A percentile compares a stretch with the other conserved stretches of the same genome.
Evolutionary conservation across 2,329 filamentous ascomycete genomes (phyloP).

Genomic region (Verticillium zaregamsianum): DNA sequence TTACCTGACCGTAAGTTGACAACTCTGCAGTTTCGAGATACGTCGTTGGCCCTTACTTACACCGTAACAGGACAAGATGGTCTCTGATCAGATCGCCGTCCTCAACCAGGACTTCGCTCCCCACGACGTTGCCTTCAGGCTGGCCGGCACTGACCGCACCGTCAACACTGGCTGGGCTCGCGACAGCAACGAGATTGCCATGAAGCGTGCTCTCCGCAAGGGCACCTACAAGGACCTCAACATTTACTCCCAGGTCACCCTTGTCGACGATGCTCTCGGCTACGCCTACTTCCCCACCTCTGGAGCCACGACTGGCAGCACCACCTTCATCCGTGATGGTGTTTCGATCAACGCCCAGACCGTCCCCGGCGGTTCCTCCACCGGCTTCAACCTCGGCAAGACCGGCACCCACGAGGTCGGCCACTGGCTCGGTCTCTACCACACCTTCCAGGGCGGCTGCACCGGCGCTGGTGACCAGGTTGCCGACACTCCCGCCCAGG

Average conservation of each 20-base stretch:
- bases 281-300: slow-evolving; percentile 41
- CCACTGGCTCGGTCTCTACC: slow-evolving; percentile 46
- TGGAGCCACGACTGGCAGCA: slow-evolving; percentile 16
- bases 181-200: slow-evolving; percentile 33
- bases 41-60: neutral
- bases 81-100: slow-evolving; percentile 34
- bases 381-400: slow-evolving; percentile 28
- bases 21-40: neutral
- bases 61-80: slow-evolving; percentile 14
- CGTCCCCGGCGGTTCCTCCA: slow-evolving; percentile 30
- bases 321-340: slow-evolving; percentile 32
- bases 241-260: slow-evolving; percentile 41
- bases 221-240: slow-evolving; percentile 38
- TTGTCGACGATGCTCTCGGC: slow-evolving; percentile 32
- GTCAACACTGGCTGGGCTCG: slow-evolving; percentile 42
- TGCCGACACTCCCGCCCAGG: slow-evolving; percentile 35
- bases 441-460: slow-evolving; percentile 43
- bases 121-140: slow-evolving; percentile 39
- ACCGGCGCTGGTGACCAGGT: slow-evolving; percentile 31
- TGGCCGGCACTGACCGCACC: slow-evolving; percentile 38
- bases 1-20: neutral
- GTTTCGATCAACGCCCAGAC: slow-evolving; percentile 32
- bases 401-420: slow-evolving; percentile 39
- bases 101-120: slow-evolving; percentile 40
- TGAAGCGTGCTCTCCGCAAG: slow-evolving; percentile 41